Percentiles rank a stretch among this genome's conserved stretches.
Conservation (phyloP, 2,329 filamentous ascomycete genomes). For the Calonectria ilicicola region DNA sequence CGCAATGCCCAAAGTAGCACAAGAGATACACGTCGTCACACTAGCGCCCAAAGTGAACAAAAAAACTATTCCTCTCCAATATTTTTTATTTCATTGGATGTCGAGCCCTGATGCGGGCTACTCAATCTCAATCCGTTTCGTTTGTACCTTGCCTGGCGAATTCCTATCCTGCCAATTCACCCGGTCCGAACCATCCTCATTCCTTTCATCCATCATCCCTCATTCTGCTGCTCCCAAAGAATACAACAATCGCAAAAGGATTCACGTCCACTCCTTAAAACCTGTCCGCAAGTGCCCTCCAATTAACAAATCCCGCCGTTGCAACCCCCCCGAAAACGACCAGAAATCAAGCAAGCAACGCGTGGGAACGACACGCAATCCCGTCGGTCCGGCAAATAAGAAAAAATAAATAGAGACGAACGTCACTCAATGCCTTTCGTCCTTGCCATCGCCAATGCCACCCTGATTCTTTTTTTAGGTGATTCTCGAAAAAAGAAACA, state of each 20-base stretch:
- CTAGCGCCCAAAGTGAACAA: neutral
- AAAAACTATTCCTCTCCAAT: conserved; percentile 19
- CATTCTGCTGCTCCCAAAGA: conserved; percentile 35
- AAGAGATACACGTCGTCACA: neutral
- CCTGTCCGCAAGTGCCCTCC: conserved; percentile 33
- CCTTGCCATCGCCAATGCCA: conserved; percentile 35
- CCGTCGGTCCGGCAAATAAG: conserved; percentile 37
- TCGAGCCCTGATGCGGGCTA: conserved; percentile 34
- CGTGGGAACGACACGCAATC: conserved; percentile 42
- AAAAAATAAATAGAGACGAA: conserved; percentile 36
- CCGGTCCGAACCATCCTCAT: conserved; percentile 28
- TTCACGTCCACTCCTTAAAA: conserved; percentile 35
- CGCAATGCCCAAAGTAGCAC: neutral
- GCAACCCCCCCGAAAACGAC: conserved; percentile 42
- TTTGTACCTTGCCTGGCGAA: conserved; percentile 33
- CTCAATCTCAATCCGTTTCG: conserved; percentile 41
- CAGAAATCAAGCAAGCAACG: conserved; percentile 44
- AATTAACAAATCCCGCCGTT: conserved; percentile 42
- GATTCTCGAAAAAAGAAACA: conserved; percentile 49
- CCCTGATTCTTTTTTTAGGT: conserved; percentile 47
- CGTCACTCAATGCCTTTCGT: conserved; percentile 19
- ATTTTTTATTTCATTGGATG: conserved; percentile 43
- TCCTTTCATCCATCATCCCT: conserved; percentile 24
- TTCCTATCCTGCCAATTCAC: conserved; percentile 36
- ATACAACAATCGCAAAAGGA: conserved; percentile 42